Conservation (phyloP, 2,329 filamentous ascomycete genomes). For the Exophiala viscosa region DNA sequence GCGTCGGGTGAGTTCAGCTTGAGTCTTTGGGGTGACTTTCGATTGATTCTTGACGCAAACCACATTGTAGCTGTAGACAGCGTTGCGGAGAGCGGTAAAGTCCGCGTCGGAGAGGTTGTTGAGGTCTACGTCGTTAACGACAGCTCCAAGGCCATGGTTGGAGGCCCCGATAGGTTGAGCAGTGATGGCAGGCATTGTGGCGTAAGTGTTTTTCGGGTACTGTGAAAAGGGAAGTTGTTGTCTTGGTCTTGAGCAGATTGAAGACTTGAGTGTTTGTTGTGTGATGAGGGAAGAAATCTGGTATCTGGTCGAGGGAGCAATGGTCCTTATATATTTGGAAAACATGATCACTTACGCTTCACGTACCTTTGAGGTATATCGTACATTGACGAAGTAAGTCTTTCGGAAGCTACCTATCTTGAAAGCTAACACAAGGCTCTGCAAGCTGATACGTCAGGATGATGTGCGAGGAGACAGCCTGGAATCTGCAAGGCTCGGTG, state of each 20-base stretch:
- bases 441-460: too few species aligned
- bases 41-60: conserved; percentile 67
- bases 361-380: background rate
- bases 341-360: background rate
- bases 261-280: background rate
- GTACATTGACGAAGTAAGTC: conserved; percentile 3
- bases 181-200: conserved; percentile 16
- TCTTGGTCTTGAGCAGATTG: background rate
- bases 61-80: conserved; percentile 66
- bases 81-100: conserved; percentile 60
- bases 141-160: conserved; percentile 55
- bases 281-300: background rate
- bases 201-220: background rate
- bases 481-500: too few species aligned
- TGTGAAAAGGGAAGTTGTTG: background rate
- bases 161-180: conserved; percentile 15
- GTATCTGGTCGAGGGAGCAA: background rate
- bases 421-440: background rate
- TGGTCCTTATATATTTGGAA: background rate
- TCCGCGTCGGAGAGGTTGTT: conserved; percentile 62
- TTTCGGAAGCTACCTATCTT: conserved; percentile 9
- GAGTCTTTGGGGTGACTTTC: conserved; percentile 62
- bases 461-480: too few species aligned
- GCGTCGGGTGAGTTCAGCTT: conserved; percentile 68
- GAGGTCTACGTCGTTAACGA: conserved; percentile 56